Base-by-base conservation (phyloP, 2,329 filamentous ascomycete species). In the Huntiella abstrusa region DNA sequence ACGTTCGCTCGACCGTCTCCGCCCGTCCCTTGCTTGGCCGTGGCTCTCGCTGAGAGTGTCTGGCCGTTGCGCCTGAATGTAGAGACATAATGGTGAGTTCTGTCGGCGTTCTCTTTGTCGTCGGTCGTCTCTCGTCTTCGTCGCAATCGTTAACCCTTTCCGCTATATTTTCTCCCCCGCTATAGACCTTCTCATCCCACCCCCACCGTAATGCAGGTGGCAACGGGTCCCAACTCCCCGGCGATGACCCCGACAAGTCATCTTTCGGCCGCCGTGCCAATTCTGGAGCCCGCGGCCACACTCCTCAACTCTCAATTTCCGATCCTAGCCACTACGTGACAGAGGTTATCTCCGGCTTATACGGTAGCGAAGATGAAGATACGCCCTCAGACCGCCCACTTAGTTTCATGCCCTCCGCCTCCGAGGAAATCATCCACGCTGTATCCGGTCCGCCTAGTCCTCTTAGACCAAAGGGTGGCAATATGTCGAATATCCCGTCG, bases 291-390 rank as follows among this genome's bases (percentile, higher is more conserved):
- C 72, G 72, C 57, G 71, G 71, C 53, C 72, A 75, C 60, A 62
- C 61, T 50, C 71, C 63, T 57, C 70, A 75, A 55, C 64, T 75
- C 43, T 77, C 73, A 48, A 76, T 93, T 60, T 91, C 83, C 61
- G 86, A 94, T 63, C 82, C 87, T 51, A 85, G 73, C 64, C 85
- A 94, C 64, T 87, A 94, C 73, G 84, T 94, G 59, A 94, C 86
- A 48, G 87, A 94, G 62, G 82, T 85, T 50, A 93, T 94, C 62
- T 84, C 84, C 45, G 86, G 86, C 55, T 74, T 93, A 63, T 94
- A 95, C 63, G 83, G 82, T 56, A 80, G 84, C 57, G 74, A 76
- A 56, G 75, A 78, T 54, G 74, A 83, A 55, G 70, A 73, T 54
- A 73, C 63, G 2, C 71, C 75, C 22, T 34, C 39, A 47, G 61